Percentiles rank a stretch among this genome's conserved stretches.
These are phyloP conservation scores for Proliferodiscus dingleyae DNA, from an alignment of 2,329 filamentous ascomycete species.

Conservation along the genomic window DNA sequence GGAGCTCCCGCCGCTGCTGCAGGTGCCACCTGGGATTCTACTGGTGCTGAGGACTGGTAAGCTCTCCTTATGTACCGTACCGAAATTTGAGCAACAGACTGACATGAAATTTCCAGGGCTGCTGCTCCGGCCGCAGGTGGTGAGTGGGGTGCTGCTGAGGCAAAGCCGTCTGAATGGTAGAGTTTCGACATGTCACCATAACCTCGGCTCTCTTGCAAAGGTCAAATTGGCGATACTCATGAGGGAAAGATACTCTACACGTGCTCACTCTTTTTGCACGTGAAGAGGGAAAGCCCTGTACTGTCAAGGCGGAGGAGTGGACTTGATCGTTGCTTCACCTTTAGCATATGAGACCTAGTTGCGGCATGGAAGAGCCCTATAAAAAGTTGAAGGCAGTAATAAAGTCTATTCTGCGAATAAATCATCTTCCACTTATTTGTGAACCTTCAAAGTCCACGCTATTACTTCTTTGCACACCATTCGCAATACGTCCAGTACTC, in stretches of 20 bases:
- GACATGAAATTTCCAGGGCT: slow-evolving; percentile 31
- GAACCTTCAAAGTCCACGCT: too few species aligned
- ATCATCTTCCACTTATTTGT: too few species aligned
- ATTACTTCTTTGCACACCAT: too few species aligned
- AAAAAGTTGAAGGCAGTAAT: slow-evolving; percentile 3
- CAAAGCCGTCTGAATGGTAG: slow-evolving; percentile 41
- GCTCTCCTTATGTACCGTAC: background rate
- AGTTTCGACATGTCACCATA: slow-evolving; percentile 9
- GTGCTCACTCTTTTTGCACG: slow-evolving; percentile 36
- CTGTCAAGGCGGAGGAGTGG: slow-evolving; percentile 66
- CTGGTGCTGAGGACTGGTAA: slow-evolving; percentile 41
- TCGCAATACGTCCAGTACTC: too few species aligned
- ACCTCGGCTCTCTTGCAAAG: slow-evolving; percentile 25
- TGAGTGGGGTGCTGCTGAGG: slow-evolving; percentile 47
- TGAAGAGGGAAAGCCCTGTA: slow-evolving; percentile 97
- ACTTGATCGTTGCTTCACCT: slow-evolving; percentile 68
- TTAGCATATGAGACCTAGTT: slow-evolving; percentile 7
- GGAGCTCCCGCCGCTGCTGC: slow-evolving; percentile 60
- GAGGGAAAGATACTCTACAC: slow-evolving; percentile 97
- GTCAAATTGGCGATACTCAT: slow-evolving; percentile 75
- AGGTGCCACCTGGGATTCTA: slow-evolving; percentile 58
- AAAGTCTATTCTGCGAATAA: background rate
- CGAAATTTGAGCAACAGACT: background rate
- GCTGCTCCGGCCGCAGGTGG: slow-evolving; percentile 39
- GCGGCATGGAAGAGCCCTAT: slow-evolving; percentile 3